A percentile compares a stretch with the other conserved stretches of the same genome.
These are phyloP conservation scores for Talaromyces ruber DNA, from an alignment of 495 filamentous ascomycete genomes.

Conservation along the genomic window DNA sequence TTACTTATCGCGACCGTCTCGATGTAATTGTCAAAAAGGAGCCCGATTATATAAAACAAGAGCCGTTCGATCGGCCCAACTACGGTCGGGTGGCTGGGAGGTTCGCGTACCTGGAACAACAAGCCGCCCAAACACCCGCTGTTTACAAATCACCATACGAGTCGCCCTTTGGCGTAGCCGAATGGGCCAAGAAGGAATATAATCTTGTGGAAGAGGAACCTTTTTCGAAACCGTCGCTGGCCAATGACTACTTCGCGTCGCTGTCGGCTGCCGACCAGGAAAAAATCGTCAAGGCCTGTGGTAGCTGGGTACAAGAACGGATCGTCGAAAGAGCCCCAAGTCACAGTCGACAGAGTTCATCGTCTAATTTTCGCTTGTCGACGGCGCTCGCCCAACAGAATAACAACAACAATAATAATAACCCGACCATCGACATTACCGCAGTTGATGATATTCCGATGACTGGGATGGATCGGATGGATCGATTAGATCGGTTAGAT, in stretches of 20 bases:
- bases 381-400: slow-evolving; percentile 37
- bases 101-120: slow-evolving; percentile 37
- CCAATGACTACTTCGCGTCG: slow-evolving; percentile 37
- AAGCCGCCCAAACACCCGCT: slow-evolving; percentile 31
- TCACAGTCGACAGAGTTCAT: slow-evolving; percentile 36
- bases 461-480: slow-evolving; percentile 17
- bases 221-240: slow-evolving; percentile 31
- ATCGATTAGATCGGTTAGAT: slow-evolving; percentile 15
- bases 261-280: slow-evolving; percentile 33
- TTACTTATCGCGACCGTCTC: slow-evolving; percentile 36
- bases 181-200: slow-evolving; percentile 35
- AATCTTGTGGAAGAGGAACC: slow-evolving; percentile 29
- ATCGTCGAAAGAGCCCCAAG: slow-evolving; percentile 31
- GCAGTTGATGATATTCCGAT: slow-evolving; percentile 35
- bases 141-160: slow-evolving; percentile 43
- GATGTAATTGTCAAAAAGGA: slow-evolving; percentile 39
- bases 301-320: slow-evolving; percentile 35
- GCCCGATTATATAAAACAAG: slow-evolving; percentile 28
- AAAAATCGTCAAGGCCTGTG: slow-evolving; percentile 38
- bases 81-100: slow-evolving; percentile 30
- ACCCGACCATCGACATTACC: slow-evolving; percentile 41
- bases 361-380: slow-evolving; percentile 34
- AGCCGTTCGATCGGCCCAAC: slow-evolving; percentile 22
- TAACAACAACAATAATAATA: slow-evolving; percentile 35
- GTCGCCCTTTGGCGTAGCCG: slow-evolving; percentile 37